phyloP scores from a whole-genome alignment of 352 stramenopile genomes.

The Peronosclerospora sorghi region DNA sequence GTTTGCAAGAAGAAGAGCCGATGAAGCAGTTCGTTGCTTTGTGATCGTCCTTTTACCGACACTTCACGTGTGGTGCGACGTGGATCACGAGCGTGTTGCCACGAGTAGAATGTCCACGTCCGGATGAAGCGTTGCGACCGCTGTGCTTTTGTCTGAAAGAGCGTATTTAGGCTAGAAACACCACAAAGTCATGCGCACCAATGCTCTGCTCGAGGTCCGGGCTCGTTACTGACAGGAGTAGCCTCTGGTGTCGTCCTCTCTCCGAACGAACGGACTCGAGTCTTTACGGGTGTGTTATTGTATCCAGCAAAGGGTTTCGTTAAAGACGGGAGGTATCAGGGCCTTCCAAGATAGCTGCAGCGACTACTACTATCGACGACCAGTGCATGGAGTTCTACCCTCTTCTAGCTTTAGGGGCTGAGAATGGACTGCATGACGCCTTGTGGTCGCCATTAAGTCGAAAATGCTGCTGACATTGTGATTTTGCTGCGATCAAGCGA shows the following conservation, averaged over 20 bases:
- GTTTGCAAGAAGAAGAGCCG: slow-evolving; percentile 76
- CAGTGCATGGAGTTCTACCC: slow-evolving; percentile 25
- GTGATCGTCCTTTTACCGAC: slow-evolving; percentile 76
- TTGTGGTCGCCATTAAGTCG: slow-evolving; percentile 11
- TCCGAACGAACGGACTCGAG: slow-evolving; percentile 29
- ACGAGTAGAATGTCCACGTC: slow-evolving; percentile 23
- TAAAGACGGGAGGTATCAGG: slow-evolving; percentile 11
- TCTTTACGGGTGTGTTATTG: slow-evolving; percentile 29
- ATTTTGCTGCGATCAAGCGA: slow-evolving; percentile 13
- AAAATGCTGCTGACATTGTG: slow-evolving; percentile 15
- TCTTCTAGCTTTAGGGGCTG: slow-evolving; percentile 15
- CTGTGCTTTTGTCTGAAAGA: slow-evolving; percentile 22
- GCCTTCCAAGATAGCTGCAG: slow-evolving; percentile 12
- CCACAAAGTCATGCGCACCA: slow-evolving; percentile 23
- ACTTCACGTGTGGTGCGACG: slow-evolving; percentile 28
- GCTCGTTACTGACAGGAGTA: slow-evolving; percentile 14
- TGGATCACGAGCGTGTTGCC: slow-evolving; percentile 15
- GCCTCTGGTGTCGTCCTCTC: slow-evolving; percentile 9
- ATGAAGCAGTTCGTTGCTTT: slow-evolving; percentile 73
- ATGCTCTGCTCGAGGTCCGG: slow-evolving; percentile 8
- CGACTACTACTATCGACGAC: slow-evolving; percentile 9
- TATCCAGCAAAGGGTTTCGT: slow-evolving; percentile 18
- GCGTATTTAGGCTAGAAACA: slow-evolving; percentile 17
- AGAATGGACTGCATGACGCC: slow-evolving; percentile 12
- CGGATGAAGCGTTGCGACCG: slow-evolving; percentile 30